Base-by-base conservation (phyloP, 257 asterid species). In the Sherardia arvensis region DNA sequence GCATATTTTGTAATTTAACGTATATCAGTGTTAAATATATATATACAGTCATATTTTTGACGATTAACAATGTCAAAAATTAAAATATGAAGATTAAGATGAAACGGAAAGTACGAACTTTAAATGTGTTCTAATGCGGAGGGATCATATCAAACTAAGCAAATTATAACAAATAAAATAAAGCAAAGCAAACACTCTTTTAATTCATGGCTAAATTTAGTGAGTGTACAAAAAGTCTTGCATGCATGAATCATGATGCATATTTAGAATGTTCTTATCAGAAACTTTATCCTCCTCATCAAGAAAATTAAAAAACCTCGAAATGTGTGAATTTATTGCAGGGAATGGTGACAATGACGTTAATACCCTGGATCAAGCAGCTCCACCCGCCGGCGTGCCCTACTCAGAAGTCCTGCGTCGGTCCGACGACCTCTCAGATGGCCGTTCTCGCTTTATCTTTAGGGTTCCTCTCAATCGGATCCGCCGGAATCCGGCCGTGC, bases 401-500 rank as follows among this genome's bases (percentile, higher is more conserved):
- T 14, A 64, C 66, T 4, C 21, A 55, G 11, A 78, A 72, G 27
- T 10, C 65, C 55, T 89, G 99, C 83, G 30, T 20, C 0, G 87
- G 79, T 20, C 88, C 99, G 0, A 87, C 80, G 26, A 68, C 61
- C 0, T 51, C 84, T 27, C 96, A 89, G 29, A 53, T 89, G 23
- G 94, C 79, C 78, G 2, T 56, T 82, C 53, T 93, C 3, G 76
- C 73, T 30, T 1, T 79, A 51, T 82, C 80, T 4, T 72, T 93
- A 2, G 83, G 73, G 8, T 74, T 73, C 14, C 71, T 87, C 3
- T 59, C 96, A 27, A 59, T 93, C 10, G 99, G 94, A 7, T 20
- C 95, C 0, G 87, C 79, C 6, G 99, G 99, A n/a, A 89, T 93
- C 18, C 61, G 99, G 76, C 99, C 99, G 0, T 93, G 99, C 81